phyloP scores from a whole-genome alignment of 257 asterid species.

The Solanum chaucha region DNA sequence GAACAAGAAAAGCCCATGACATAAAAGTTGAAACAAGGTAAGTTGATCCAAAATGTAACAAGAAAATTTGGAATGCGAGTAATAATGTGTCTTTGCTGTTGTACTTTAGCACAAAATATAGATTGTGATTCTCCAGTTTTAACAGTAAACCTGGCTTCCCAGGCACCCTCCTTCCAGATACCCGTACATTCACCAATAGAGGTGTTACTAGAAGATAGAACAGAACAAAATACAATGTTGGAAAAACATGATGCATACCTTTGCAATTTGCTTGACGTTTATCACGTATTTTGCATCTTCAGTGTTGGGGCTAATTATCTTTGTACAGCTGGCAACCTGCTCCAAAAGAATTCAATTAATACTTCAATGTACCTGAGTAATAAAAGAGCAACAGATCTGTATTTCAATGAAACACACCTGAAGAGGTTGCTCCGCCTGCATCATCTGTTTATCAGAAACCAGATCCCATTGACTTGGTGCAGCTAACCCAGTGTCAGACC shows the following conservation, averaged over 20 bases:
- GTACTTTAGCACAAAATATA: not conserved
- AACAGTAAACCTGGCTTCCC: not conserved
- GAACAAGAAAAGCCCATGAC: not conserved
- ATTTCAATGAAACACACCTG: slow-evolving; percentile 34
- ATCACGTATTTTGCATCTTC: slow-evolving; percentile 69
- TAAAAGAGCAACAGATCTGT: not conserved
- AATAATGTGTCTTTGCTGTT: not conserved
- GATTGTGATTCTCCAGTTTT: not conserved
- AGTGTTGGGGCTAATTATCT: slow-evolving; percentile 77
- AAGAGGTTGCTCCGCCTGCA: slow-evolving; percentile 97
- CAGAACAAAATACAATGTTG: not conserved
- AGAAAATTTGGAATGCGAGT: not conserved
- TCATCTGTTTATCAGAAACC: slow-evolving; percentile 97
- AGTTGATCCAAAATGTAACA: not conserved
- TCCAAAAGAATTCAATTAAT: not conserved
- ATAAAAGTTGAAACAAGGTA: not conserved
- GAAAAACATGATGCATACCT: slow-evolving; percentile 17
- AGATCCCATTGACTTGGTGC: slow-evolving; percentile 99
- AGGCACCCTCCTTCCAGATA: not conserved
- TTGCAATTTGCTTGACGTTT: slow-evolving; percentile 68
- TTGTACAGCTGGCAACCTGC: slow-evolving; percentile 90
- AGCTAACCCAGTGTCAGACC: slow-evolving; percentile 93
- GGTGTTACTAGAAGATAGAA: not conserved
- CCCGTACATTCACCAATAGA: not conserved
- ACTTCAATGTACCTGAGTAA: not conserved